Percentiles rank a stretch among this genome's conserved stretches.
phyloP scores from a whole-genome alignment of 2,329 filamentous ascomycete species.

The Chaetomium sp. region DNA sequence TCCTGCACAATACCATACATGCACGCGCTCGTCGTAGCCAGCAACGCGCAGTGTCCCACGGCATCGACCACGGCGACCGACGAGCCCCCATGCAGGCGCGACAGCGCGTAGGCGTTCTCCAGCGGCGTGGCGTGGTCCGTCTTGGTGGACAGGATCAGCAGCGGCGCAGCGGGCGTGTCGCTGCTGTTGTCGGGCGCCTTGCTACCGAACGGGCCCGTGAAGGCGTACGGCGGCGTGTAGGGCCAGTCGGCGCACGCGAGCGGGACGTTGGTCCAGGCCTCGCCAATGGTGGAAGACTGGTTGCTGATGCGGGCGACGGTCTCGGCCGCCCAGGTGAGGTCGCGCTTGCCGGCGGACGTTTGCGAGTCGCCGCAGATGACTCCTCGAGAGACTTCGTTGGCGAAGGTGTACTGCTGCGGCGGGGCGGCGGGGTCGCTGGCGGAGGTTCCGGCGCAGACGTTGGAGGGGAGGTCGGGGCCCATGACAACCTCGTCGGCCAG shows the following conservation, averaged over 20 bases:
- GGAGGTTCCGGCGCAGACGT: not conserved
- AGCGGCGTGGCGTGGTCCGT: constrained; percentile 26
- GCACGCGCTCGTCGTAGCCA: constrained; percentile 19
- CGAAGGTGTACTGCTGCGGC: constrained; percentile 11
- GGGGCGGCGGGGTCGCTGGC: constrained; percentile 1
- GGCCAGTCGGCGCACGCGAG: constrained; percentile 21
- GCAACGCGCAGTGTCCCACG: constrained; percentile 20
- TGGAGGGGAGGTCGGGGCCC: not conserved
- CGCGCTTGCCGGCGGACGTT: constrained; percentile 10
- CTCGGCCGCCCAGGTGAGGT: constrained; percentile 16
- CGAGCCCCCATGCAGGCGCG: constrained; percentile 12
- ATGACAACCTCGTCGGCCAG: constrained; percentile 1
- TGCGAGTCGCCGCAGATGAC: constrained; percentile 27
- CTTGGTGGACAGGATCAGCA: constrained; percentile 24
- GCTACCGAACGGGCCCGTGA: constrained; percentile 20
- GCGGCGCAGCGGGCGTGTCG: constrained; percentile 8
- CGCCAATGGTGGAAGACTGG: constrained; percentile 22
- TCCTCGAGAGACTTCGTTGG: constrained; percentile 5
- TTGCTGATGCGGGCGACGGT: not conserved
- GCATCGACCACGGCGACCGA: constrained; percentile 22
- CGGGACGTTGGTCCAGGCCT: constrained; percentile 20
- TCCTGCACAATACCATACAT: constrained; percentile 14
- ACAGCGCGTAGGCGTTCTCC: constrained; percentile 21
- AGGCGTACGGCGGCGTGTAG: constrained; percentile 15
- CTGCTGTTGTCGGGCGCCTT: not conserved